Base-by-base conservation (phyloP, 228 moss, liverwort and hornwort species). In the Sphagnum fallax region DNA sequence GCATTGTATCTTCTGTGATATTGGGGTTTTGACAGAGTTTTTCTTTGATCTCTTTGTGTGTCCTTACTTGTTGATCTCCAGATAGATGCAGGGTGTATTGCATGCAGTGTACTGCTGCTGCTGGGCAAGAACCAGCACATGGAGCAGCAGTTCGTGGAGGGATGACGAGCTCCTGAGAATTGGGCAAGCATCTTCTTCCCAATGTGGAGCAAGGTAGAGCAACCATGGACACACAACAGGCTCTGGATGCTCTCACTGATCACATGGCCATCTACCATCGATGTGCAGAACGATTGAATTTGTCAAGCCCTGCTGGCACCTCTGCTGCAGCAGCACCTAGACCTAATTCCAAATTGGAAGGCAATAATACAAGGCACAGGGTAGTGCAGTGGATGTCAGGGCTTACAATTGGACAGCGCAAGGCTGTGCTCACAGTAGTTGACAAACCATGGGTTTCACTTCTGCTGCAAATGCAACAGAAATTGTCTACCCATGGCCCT, bases 191-290 rank as follows among this genome's bases (percentile, higher is more conserved):
- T 32, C 32, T 32, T 32, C 32, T 32, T 32, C 32, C 32, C 32
- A 32, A 32, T 32, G 32, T 32, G 32, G 55, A 55, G 55, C 55
- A 55, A 55, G 12, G 55, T 12, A 55, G 55, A 14, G 16, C 63
- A 63, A 59, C 60, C 62, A 94, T 91, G 94, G 94, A 94, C 69
- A 75, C 87, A 67, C 88, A 91, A 80, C 84, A 82, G 75, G 77
- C 88, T 76, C 63, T 91, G 70, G 91, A 89, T 83, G 86, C 80
- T 32, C 82, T 94, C 52, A 91, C 91, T 8, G 91, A 94, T 71
- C 89, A 94, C 73, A 77, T 94, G 86, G 94, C 87, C 8, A 77
- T 94, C 63, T 94, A 94, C 65, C 91, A 94, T 78, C 81, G 86
- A 67, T 88, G 83, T 53, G 75, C 87, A 65, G 80, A 78, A 74